Base-by-base conservation (phyloP, 306 rosid genomes). In the Prinsepia uniflora region DNA sequence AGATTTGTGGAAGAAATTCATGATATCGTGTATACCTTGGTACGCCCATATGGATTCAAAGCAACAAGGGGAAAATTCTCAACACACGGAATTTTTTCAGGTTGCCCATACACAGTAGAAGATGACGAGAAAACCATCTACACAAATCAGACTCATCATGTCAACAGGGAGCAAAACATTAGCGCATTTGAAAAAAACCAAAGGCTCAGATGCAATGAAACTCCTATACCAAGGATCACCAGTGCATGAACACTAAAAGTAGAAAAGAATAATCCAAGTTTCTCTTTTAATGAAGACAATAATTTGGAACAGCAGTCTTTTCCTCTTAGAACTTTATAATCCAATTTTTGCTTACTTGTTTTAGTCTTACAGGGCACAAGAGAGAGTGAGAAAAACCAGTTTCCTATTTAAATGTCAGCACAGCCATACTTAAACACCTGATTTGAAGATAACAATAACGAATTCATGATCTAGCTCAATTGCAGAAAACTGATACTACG, bases 111-210 rank as follows among this genome's bases (percentile, higher is more conserved):
- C 53, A 94, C 97, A 20, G 97, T 90, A 72, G 97, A 89, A 17
- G 97, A 90, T 34, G 98, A 90, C 50, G 98, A 94, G 81, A 90
- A 94, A 82, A 90, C 98, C 95, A 90, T 87, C 95, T 94, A 65
- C 15, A 76, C 41, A 74, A 53, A 62, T 36, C 13, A 76, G n/a
- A 20, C 12, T 71, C 56, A n/a, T 63, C 17, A 17, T 9, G 64
- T 79, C 39, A 80, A 74, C 47, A 72, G 15, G n/a, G 42, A 24
- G 45, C 36, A 72, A 41, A 44, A 18, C 53, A 55, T 20, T 24
- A 65, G 3, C 47, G 44, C 20, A 47, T 7, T 10, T 50, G 3
- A 68, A 24, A 60, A 46, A 15, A 49, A 3, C 30, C 0, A 44
- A 43, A 58, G 41, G 55, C 58, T 68, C 45, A 5, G 41, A 19